phyloP scores from a whole-genome alignment of 1,284 basidiomycete genomes.

The Rugiboletus extremiorientalis region DNA sequence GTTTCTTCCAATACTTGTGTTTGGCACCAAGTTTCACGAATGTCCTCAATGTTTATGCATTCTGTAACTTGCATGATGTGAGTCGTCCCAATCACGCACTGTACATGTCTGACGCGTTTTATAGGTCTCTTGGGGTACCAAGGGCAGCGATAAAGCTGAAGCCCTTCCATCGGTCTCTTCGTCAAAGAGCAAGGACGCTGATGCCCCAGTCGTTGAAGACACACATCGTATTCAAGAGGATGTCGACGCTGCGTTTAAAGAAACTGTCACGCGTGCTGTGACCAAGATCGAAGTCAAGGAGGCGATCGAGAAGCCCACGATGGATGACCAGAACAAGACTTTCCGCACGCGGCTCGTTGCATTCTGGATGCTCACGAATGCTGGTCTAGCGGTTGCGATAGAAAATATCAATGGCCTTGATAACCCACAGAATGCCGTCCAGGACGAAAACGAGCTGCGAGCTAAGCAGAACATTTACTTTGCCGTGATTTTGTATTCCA shows the following conservation, averaged over 20 bases:
- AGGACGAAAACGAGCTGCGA: slow-evolving; percentile 49
- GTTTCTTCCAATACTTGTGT: slow-evolving; percentile 90
- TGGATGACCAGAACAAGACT: slow-evolving; percentile 92
- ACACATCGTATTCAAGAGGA: slow-evolving; percentile 81
- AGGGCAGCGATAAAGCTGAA: slow-evolving; percentile 95
- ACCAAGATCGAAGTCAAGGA: slow-evolving; percentile 77
- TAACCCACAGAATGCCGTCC: slow-evolving; percentile 40
- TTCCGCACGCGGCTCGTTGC: slow-evolving; percentile 90
- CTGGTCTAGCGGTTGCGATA: slow-evolving; percentile 77
- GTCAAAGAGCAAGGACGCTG: slow-evolving; percentile 76
- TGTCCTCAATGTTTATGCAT: slow-evolving; percentile 94
- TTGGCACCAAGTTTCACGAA: slow-evolving; percentile 92
- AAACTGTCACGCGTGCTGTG: slow-evolving; percentile 90
- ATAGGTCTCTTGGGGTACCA: slow-evolving; percentile 90
- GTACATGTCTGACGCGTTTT: slow-evolving; percentile 12
- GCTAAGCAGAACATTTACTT: slow-evolving; percentile 80
- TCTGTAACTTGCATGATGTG: slow-evolving; percentile 93
- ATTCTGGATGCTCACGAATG: slow-evolving; percentile 86
- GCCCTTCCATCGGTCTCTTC: slow-evolving; percentile 90
- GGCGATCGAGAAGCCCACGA: slow-evolving; percentile 75
- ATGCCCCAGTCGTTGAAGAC: slow-evolving; percentile 80
- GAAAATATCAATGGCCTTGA: slow-evolving; percentile 81
- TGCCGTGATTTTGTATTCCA: slow-evolving; percentile 84
- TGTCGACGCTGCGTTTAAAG: slow-evolving; percentile 91
- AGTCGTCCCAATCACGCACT: slow-evolving; percentile 19